Evolutionary conservation across 768 basidiomycete genomes (phyloP).

Genomic region (Amanita pallidorosea): DNA sequence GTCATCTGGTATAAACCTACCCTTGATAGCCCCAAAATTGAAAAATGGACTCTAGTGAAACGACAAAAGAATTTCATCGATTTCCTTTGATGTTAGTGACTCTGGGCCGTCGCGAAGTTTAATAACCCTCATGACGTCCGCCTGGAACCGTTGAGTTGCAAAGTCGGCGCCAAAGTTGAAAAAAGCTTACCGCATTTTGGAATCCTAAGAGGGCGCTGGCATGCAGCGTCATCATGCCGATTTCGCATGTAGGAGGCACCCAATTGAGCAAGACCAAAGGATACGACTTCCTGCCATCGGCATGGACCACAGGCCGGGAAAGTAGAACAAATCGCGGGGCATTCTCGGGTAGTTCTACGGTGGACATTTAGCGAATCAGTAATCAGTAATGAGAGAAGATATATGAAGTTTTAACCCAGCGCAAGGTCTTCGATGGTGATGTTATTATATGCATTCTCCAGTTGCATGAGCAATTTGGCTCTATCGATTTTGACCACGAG

Average conservation of each 20-base stretch:
- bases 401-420: conserved; percentile 48
- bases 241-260: conserved; percentile 73
- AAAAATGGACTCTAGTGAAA: background rate
- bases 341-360: conserved; percentile 75
- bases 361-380: background rate
- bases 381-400: background rate
- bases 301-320: conserved; percentile 72
- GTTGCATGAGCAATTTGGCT: conserved; percentile 67
- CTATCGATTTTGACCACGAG: conserved; percentile 90
- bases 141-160: conserved; percentile 27
- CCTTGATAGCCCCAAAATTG: background rate
- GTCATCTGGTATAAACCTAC: conserved; percentile 1
- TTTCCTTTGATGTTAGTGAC: conserved; percentile 57
- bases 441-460: conserved; percentile 69
- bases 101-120: conserved; percentile 79
- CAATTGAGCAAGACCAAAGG: conserved; percentile 86
- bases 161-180: background rate
- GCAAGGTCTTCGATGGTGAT: conserved; percentile 76
- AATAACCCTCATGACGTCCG: conserved; percentile 68
- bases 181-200: conserved; percentile 54
- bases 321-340: conserved; percentile 80
- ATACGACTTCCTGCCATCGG: conserved; percentile 75
- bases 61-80: conserved; percentile 50
- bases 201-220: conserved; percentile 77
- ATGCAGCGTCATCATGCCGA: conserved; percentile 66